Evolutionary conservation across 306 rosid species (phyloP), one percentile per base, ranked within the genome.

Genomic region (Alnus rubra): DNA sequence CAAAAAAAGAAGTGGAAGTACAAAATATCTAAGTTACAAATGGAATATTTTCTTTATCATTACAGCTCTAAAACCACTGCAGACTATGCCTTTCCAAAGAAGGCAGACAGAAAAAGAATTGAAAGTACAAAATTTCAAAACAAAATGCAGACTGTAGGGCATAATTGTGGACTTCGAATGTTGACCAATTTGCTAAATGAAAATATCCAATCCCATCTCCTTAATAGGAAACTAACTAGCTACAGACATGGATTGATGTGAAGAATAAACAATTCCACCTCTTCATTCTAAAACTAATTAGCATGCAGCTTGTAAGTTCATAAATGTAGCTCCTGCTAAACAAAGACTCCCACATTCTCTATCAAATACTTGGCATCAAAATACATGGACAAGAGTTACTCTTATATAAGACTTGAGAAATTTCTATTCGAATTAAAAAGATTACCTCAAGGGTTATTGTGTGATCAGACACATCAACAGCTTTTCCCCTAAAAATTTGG

Each of bases 391-490:
- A 33, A 51, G 47, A 74, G 81, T 31, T 65, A 49, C 31, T 5
- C 58, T 74, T 50, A 37, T 8, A 19, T 42, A 79, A 74, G 37
- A 74, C 55, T 79, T 78, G 69, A 68, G 65, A 78, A 70, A 73
- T 59, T 55, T 71, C 56, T 60, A 50, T 55, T 28, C 51, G 63
- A 74, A 69, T 70, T 58, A n/a, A 15, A 67, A 47, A 60, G 78
- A 56, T 83, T 82, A 90, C 97, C 97, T 92, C 97, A 13, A 92
- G 90, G 80, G 96, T 92, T 81, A 92, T 78, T 50, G 97, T 90
- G 76, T 90, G 93, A 75, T 82, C 97, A 15, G 97, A 92, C 76
- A 92, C 97, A 60, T 92, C 97, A 74, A 92, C 92, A 30, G 96
- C 93, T 80, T 44, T 88, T 81, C 91, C 97, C 86, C 96, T 87